phyloP scores from a whole-genome alignment of 805 yeast genomes.

The Candida golubevii region DNA sequence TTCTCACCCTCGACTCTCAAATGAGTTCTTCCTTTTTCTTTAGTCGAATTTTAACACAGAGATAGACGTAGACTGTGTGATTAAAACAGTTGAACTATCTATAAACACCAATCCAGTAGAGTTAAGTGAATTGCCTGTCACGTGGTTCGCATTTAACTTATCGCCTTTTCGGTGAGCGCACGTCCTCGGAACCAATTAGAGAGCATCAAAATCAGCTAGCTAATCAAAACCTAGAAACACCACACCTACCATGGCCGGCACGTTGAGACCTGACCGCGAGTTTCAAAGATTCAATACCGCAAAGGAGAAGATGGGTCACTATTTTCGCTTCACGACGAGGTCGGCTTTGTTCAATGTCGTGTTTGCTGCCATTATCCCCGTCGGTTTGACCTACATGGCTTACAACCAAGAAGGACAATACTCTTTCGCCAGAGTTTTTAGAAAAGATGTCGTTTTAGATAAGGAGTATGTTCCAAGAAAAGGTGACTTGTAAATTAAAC shows the following conservation, averaged over 20 bases:
- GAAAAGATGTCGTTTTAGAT: slow-evolving; percentile 32
- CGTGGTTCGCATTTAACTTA: too few species aligned
- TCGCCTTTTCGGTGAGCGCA: slow-evolving; percentile 12
- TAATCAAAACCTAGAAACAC: slow-evolving; percentile 1
- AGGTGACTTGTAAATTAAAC: slow-evolving; percentile 32
- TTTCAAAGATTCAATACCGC: slow-evolving; percentile 40
- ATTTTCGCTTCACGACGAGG: slow-evolving; percentile 39
- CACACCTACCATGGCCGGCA: slow-evolving; percentile 33
- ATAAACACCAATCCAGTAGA: too few species aligned
- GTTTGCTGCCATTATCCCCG: slow-evolving; percentile 37
- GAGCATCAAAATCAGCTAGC: slow-evolving; percentile 10
- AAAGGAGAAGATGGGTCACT: slow-evolving; percentile 38
- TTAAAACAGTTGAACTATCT: too few species aligned
- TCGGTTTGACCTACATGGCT: slow-evolving; percentile 33
- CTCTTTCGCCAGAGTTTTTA: slow-evolving; percentile 29
- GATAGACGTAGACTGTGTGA: too few species aligned
- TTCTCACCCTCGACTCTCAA: too few species aligned
- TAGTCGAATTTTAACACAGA: too few species aligned
- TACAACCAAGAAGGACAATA: slow-evolving; percentile 38
- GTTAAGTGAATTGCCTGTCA: too few species aligned
- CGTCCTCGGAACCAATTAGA: slow-evolving; percentile 16
- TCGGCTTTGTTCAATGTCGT: slow-evolving; percentile 33
- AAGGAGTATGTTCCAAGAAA: slow-evolving; percentile 41
- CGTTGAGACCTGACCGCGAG: slow-evolving; percentile 41
- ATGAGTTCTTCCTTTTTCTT: too few species aligned